Conservation (phyloP, 1,139 yeast species). For the Taiozyma sp. region DNA sequence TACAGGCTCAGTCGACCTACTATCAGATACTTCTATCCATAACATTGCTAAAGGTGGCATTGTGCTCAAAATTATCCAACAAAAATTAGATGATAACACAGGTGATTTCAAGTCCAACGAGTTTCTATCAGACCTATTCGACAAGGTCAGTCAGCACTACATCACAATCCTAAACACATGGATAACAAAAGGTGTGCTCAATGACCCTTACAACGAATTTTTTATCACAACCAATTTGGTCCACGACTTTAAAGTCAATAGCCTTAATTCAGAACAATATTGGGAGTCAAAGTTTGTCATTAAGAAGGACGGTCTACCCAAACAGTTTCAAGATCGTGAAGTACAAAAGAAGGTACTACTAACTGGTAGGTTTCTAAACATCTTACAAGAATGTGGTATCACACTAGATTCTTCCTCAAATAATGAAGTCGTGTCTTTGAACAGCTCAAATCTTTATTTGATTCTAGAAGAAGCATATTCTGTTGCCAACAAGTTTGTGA, state of each 20-base stretch:
- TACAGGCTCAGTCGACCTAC: slow-evolving; percentile 41
- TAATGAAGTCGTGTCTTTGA: slow-evolving; percentile 39
- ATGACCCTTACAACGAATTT: slow-evolving; percentile 84
- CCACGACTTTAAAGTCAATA: slow-evolving; percentile 33
- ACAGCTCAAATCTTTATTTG: slow-evolving; percentile 54
- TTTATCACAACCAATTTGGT: slow-evolving; percentile 44
- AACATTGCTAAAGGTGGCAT: slow-evolving; percentile 65
- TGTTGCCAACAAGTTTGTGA: slow-evolving; percentile 61
- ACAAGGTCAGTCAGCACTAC: slow-evolving; percentile 60
- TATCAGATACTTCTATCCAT: slow-evolving; percentile 50
- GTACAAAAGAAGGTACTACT: slow-evolving; percentile 62
- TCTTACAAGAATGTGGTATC: slow-evolving; percentile 44
- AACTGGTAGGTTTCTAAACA: slow-evolving; percentile 83
- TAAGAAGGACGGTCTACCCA: slow-evolving; percentile 70
- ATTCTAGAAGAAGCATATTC: slow-evolving; percentile 60
- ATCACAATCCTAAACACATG: slow-evolving; percentile 68
- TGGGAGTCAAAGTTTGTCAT: slow-evolving; percentile 86
- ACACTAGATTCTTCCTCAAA: slow-evolving; percentile 16
- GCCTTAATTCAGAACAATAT: slow-evolving; percentile 61
- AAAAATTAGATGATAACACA: slow-evolving; percentile 47
- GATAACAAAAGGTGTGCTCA: slow-evolving; percentile 70
- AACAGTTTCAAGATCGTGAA: slow-evolving; percentile 53
- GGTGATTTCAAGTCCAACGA: slow-evolving; percentile 62
- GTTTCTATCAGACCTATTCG: slow-evolving; percentile 50
- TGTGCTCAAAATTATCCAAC: slow-evolving; percentile 57